Evolutionary conservation across 306 rosid species (phyloP).

Genomic region (Fagus sylvatica): DNA sequence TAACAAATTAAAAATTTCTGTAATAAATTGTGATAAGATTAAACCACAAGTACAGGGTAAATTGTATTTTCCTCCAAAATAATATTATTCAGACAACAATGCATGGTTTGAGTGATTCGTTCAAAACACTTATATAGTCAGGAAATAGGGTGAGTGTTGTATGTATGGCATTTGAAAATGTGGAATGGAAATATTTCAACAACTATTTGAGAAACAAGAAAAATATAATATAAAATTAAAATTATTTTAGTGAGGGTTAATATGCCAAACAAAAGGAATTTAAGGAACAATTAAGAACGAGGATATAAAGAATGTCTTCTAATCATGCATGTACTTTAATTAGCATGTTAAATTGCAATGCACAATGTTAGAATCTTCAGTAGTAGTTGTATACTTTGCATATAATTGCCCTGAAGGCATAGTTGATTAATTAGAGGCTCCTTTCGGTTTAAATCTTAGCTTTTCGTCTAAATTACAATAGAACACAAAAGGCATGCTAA

Average conservation of each 20-base stretch:
- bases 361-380: conserved; percentile 4
- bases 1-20: no score
- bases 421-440: not conserved
- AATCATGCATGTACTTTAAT: no score
- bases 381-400: not conserved
- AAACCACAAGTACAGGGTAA: no score
- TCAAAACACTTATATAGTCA: not conserved
- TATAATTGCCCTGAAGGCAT: not conserved
- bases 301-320: no score
- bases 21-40: no score
- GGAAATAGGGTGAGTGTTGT: not conserved
- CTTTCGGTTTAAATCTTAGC: not conserved
- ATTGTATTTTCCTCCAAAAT: not conserved
- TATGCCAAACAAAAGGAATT: no score
- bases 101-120: not conserved
- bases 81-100: not conserved
- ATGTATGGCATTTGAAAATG: not conserved
- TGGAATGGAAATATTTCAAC: not conserved
- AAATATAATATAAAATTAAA: not conserved
- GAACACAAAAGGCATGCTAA: not conserved
- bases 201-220: not conserved
- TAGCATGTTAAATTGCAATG: not conserved
- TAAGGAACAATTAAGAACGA: no score
- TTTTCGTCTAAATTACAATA: not conserved
- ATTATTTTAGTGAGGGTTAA: no score